Percentiles rank a stretch among this genome's conserved stretches.
Evolutionary conservation across 495 filamentous ascomycete species (phyloP).

Genomic region (Elaphomyces granulatus): DNA sequence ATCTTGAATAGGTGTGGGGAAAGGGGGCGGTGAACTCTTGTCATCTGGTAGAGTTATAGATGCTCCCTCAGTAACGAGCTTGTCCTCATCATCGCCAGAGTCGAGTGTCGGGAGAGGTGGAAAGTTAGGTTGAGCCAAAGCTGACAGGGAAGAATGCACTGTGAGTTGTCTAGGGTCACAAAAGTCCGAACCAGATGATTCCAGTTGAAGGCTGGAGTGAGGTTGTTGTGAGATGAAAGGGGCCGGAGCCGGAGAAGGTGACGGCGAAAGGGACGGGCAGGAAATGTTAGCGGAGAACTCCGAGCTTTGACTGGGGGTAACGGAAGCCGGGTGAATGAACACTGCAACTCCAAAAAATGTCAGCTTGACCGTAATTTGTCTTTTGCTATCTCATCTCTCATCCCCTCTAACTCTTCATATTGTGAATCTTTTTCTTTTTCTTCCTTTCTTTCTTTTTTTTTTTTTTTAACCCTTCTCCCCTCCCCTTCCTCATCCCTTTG

Average conservation of each 20-base stretch:
- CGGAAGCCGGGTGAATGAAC: conserved; percentile 64
- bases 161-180: conserved; percentile 90
- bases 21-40: conserved; percentile 33
- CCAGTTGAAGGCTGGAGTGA: conserved; percentile 30
- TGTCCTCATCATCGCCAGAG: conserved; percentile 61
- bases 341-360: no score
- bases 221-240: conserved; percentile 46
- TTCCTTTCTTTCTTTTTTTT: no score
- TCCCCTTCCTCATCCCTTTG: no score
- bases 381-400: no score
- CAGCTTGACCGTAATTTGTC: no score
- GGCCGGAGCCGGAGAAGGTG: conserved; percentile 54
- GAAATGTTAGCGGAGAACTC: conserved; percentile 51
- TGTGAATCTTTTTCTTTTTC: no score
- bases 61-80: conserved; percentile 53
- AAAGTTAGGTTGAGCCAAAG: conserved; percentile 42
- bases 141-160: conserved; percentile 47
- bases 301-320: conserved; percentile 46
- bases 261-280: conserved; percentile 70
- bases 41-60: conserved; percentile 40
- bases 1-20: conserved; percentile 33
- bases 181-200: conserved; percentile 43
- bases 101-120: conserved; percentile 54
- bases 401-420: no score
- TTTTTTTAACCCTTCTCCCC: no score